These are phyloP conservation scores for Nicotiana obtusifolia DNA, from an alignment of 257 asterid species.

Conservation along the genomic window DNA sequence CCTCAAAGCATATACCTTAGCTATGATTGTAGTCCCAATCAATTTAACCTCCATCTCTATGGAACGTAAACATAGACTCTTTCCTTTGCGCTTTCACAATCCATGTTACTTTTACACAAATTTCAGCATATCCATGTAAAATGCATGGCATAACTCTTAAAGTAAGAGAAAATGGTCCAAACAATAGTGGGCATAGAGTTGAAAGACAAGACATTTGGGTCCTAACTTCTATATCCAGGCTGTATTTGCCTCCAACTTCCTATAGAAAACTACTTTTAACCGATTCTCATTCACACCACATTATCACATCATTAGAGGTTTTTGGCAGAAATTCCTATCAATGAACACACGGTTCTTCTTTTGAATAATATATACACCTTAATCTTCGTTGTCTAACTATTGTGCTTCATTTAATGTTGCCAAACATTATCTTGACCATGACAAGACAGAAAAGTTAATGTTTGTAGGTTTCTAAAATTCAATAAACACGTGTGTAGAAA, in stretches of 20 bases:
- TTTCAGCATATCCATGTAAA: neutral
- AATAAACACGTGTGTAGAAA: neutral
- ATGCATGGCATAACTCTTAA: neutral
- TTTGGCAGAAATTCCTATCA: neutral
- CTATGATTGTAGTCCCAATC: too few relatives aligned
- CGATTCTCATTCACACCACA: neutral
- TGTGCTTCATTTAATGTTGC: slow-evolving; percentile 5
- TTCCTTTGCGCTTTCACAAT: too few relatives aligned
- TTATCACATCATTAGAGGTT: neutral
- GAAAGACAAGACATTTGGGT: neutral
- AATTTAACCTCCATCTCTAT: too few relatives aligned
- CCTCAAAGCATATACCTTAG: too few relatives aligned
- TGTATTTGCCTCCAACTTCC: neutral
- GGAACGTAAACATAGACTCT: too few relatives aligned
- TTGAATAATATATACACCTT: neutral
- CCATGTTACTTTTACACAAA: neutral
- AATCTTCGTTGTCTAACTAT: neutral
- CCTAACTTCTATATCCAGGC: neutral
- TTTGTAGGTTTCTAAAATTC: neutral
- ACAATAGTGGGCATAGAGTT: neutral
- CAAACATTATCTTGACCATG: neutral
- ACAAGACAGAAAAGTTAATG: neutral
- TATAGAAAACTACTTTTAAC: slow-evolving; percentile 2
- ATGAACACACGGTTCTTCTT: neutral
- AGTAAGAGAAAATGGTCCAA: slow-evolving; percentile 7